Percentiles rank a stretch among this genome's conserved stretches.
phyloP scores from a whole-genome alignment of 129 eudicot genomes.

The Escallonia herrerae region DNA sequence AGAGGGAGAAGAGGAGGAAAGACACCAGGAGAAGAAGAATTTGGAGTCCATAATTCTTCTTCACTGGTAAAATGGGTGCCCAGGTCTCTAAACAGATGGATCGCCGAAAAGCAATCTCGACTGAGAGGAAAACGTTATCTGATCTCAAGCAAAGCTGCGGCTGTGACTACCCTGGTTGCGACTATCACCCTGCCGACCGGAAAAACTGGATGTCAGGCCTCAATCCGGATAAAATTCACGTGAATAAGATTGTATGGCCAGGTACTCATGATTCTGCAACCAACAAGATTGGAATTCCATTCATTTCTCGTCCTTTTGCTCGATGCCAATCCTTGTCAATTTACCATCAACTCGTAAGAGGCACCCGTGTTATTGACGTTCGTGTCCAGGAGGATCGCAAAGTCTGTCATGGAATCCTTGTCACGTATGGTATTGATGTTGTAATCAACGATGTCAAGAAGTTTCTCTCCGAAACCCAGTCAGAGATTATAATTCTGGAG shows the following conservation, averaged over 20 bases:
- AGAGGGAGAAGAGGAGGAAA: not conserved
- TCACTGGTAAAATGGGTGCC: slow-evolving; percentile 50
- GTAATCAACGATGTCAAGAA: slow-evolving; percentile 67
- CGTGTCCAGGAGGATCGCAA: slow-evolving; percentile 80
- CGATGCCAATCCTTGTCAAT: slow-evolving; percentile 80
- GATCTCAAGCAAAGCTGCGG: slow-evolving; percentile 48
- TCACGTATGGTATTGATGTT: slow-evolving; percentile 57
- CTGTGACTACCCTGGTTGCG: slow-evolving; percentile 60
- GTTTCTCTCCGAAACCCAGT: slow-evolving; percentile 66
- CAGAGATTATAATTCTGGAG: slow-evolving; percentile 82
- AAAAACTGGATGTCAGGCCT: slow-evolving; percentile 84
- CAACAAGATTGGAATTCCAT: slow-evolving; percentile 69
- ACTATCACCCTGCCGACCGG: slow-evolving; percentile 55
- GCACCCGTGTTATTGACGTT: slow-evolving; percentile 69
- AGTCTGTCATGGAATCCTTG: slow-evolving; percentile 76
- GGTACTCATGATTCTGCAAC: slow-evolving; percentile 98
- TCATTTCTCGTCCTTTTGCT: slow-evolving; percentile 79
- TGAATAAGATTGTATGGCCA: slow-evolving; percentile 87
- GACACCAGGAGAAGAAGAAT: not conserved
- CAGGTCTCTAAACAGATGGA: slow-evolving; percentile 60
- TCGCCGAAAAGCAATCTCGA: slow-evolving; percentile 44
- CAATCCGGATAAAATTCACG: slow-evolving; percentile 44
- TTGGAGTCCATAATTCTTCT: not conserved
- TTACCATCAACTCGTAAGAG: slow-evolving; percentile 66
- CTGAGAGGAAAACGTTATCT: slow-evolving; percentile 48